These are phyloP conservation scores for Tylopilus felleus DNA, from an alignment of 768 basidiomycete species.

Conservation along the genomic window DNA sequence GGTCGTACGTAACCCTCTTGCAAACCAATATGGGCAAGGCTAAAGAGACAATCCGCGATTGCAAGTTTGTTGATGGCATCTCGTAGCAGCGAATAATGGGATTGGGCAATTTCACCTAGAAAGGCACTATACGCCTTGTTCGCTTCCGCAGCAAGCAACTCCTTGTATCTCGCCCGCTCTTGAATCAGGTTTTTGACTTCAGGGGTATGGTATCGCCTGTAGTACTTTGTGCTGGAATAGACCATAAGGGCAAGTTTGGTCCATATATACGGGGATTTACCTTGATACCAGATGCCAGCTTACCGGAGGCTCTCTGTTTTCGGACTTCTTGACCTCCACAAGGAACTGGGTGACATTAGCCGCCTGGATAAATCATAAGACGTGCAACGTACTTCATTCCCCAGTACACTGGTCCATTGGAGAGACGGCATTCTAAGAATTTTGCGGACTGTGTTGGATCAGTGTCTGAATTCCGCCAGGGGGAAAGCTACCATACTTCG, in stretches of 20 bases:
- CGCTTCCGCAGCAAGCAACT: conserved; percentile 66
- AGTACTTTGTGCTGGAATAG: conserved; percentile 58
- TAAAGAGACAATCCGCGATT: conserved; percentile 80
- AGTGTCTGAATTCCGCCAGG: neutral
- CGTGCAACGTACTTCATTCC: conserved; percentile 59
- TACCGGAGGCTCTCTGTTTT: conserved; percentile 41
- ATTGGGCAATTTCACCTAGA: conserved; percentile 61
- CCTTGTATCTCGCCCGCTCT: conserved; percentile 71
- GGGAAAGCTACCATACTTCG: conserved; percentile 41
- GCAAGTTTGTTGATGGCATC: conserved; percentile 80
- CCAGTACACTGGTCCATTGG: conserved; percentile 60
- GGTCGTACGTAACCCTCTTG: conserved; percentile 78
- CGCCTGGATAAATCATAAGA: neutral
- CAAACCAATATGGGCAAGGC: conserved; percentile 76
- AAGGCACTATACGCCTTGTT: conserved; percentile 65
- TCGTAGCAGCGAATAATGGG: conserved; percentile 69
- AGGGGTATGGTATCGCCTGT: conserved; percentile 76
- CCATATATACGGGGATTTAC: conserved; percentile 31
- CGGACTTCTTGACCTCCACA: conserved; percentile 70
- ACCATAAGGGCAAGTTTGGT: neutral
- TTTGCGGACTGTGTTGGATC: conserved; percentile 55
- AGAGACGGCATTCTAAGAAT: conserved; percentile 68
- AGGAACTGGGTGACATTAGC: conserved; percentile 52
- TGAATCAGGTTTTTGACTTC: conserved; percentile 56
- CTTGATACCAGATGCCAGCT: conserved; percentile 67